A percentile compares a stretch with the other conserved stretches of the same genome.
phyloP scores from a whole-genome alignment of 805 yeast genomes.

The Maudiozyma barnettii region DNA sequence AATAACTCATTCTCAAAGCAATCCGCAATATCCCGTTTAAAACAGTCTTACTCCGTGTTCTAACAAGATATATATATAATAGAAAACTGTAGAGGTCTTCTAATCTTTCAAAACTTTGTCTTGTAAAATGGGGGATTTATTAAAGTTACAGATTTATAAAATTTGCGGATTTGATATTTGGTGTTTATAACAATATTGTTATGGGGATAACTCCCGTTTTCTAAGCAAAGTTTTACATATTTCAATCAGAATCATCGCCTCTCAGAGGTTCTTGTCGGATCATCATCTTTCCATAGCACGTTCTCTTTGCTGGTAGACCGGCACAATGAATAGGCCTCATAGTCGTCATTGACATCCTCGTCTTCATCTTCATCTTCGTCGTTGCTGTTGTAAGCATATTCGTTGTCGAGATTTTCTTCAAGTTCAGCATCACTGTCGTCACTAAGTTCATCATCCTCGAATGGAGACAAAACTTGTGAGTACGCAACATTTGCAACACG shows the following conservation, averaged over 20 bases:
- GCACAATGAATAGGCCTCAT: constrained; percentile 25
- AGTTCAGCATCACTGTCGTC: constrained; percentile 11
- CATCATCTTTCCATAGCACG: constrained; percentile 24
- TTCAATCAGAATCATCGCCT: background rate
- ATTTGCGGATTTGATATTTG: background rate
- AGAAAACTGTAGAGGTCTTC: too few species aligned
- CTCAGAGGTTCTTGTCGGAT: background rate
- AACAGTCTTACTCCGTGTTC: too few species aligned
- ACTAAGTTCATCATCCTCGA: constrained; percentile 11
- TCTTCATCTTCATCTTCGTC: constrained; percentile 11
- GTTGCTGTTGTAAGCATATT: constrained; percentile 6
- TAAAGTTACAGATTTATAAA: background rate
- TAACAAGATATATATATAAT: too few species aligned
- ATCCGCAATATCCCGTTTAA: too few species aligned
- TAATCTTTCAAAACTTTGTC: too few species aligned
- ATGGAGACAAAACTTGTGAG: constrained; percentile 11
- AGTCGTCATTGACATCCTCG: constrained; percentile 22
- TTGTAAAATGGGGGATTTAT: too few species aligned
- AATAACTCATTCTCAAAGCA: too few species aligned
- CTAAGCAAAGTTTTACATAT: too few species aligned
- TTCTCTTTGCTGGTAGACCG: constrained; percentile 28
- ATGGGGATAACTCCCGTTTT: too few species aligned
- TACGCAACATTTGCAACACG: constrained; percentile 11
- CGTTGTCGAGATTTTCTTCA: constrained; percentile 9
- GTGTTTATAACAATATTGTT: too few species aligned